A percentile compares a stretch with the other conserved stretches of the same genome.
Evolutionary conservation across 2,329 filamentous ascomycete species (phyloP).

Genomic region (Diaporthe sp.): DNA sequence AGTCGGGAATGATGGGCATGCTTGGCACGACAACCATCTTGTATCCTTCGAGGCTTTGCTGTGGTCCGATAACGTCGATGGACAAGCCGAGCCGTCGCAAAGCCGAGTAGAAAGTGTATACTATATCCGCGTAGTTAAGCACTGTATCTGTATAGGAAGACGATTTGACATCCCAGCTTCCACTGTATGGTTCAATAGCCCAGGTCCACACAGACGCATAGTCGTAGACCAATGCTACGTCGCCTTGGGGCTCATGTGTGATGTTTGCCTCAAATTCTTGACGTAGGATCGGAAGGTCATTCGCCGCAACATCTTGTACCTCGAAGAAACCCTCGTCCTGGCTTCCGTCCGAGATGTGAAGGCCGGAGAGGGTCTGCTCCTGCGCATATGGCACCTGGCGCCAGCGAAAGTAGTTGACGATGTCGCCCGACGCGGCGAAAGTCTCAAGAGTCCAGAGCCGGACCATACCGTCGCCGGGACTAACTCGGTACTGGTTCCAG

Average conservation of each 20-base stretch:
- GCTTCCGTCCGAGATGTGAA: conserved; percentile 41
- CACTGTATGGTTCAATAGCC: conserved; percentile 44
- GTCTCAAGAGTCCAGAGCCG: conserved; percentile 43
- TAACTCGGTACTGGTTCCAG: conserved; percentile 42
- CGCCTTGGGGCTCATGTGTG: conserved; percentile 37
- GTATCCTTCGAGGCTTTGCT: conserved; percentile 41
- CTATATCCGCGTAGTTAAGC: conserved; percentile 40
- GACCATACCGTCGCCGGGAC: conserved; percentile 42
- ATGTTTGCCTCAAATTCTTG: conserved; percentile 1
- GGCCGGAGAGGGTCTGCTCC: conserved; percentile 43
- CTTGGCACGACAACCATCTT: conserved; percentile 43
- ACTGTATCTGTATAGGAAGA: conserved; percentile 38
- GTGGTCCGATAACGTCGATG: conserved; percentile 41
- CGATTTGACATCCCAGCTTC: conserved; percentile 41
- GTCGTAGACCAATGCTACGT: conserved; percentile 42
- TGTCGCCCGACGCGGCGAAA: conserved; percentile 41
- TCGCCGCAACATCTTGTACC: conserved; percentile 37
- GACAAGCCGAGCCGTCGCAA: conserved; percentile 43
- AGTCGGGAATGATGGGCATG: conserved; percentile 41
- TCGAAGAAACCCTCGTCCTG: conserved; percentile 41
- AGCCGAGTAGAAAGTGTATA: conserved; percentile 42
- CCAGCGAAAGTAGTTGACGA: conserved; percentile 44
- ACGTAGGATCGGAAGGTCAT: conserved; percentile 40
- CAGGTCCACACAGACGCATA: conserved; percentile 42
- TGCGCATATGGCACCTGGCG: conserved; percentile 44